Evolutionary conservation across 495 filamentous ascomycete genomes (phyloP), one percentile per base, ranked within the genome.

Genomic region (Thermochaetoides thermophila): DNA sequence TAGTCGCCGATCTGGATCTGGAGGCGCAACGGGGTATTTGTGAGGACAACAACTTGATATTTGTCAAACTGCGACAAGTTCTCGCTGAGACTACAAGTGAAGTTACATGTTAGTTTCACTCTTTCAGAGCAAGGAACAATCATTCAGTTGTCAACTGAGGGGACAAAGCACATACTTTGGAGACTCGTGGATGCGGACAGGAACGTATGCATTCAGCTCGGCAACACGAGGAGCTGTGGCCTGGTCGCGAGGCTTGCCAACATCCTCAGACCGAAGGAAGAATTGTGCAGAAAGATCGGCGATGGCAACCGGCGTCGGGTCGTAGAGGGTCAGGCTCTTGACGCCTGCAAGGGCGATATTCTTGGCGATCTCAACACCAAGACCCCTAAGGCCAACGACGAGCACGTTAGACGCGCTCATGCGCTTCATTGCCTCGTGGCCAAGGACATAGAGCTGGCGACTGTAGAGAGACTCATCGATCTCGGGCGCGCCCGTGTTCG

Each of bases 401-500:
- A 99, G 78, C 27, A 99, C 74, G 54, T 96, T 85, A 14, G 91
- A 96, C 31, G 84, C 80, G 53, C 85, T 71, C 91, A 99, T 99
- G 35, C 86, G 81, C 64, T 92, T 96, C 91, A 99, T 99, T 33
- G 91, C 91, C 64, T 99, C 91, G 59, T 96, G 91, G 19, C 91
- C 91, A 37, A 99, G 74, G 32, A 97, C 89, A 56, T 97, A 92
- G 29, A 99, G 82, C 60, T 99, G 91, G 36, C 91, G 74, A 58
- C 85, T 94, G 69, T 99, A 99, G 42, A 99, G 71, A 32, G 81
- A 83, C 60, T 99, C 91, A 55, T 99, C 91, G 61, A 99, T 96
- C 44, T 91, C 71, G 48, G 59, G 52, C 16, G 55, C 53, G 29
- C 57, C 59, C 29, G 57, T 55, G 14, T 60, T 51, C 35, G 68